Evolutionary conservation across 169 alveolate species (phyloP), one percentile per base, ranked within the genome.

Genomic region (Ichthyophthirius multifiliis): DNA sequence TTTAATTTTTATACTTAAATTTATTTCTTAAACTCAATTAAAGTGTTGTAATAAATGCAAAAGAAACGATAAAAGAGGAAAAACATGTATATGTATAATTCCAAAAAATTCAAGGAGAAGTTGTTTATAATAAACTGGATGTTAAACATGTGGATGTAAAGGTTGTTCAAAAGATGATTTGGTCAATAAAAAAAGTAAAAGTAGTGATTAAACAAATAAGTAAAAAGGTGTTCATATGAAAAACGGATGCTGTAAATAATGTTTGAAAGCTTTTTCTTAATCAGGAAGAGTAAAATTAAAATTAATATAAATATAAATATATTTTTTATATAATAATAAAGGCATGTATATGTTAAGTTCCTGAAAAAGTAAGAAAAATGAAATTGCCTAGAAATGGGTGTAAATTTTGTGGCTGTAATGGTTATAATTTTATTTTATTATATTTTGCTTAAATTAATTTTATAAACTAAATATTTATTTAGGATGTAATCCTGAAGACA

Each of bases 401-500:
- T 27, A 55, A 55, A n/a, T 55, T 27, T 27, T 55, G 71, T 27
- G 43, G 71, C 7, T 55, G 71, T 6, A 55, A 55, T 27, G 71
- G 71, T 55, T 27, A 55, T 20, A 27, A 46, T 20, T 55, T 1
- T 10, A 55, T 0, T 1, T 27, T 23, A 23, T 1, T 20, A 2
- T 27, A 5, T 15, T 12, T 18, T 27, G 2, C 5, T 15, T 15
- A 55, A n/a, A n/a, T n/a, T 2, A 27, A 27, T 27, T 27, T 0
- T 10, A 55, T 15, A 55, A 55, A 27, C 1, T 55, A n/a, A n/a
- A n/a, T n/a, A n/a, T n/a, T n/a, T 47, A 18, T 20, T 27, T 27
- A 55, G 71, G 71, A 3, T 55, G 71, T 39, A 55, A 55, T 9
- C 71, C 71, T 27, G 71, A 55, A 27, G 71, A 55, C 31, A 55